Conservation (phyloP, 2,329 filamentous ascomycete genomes). For the Xylariaceae sp. region DNA sequence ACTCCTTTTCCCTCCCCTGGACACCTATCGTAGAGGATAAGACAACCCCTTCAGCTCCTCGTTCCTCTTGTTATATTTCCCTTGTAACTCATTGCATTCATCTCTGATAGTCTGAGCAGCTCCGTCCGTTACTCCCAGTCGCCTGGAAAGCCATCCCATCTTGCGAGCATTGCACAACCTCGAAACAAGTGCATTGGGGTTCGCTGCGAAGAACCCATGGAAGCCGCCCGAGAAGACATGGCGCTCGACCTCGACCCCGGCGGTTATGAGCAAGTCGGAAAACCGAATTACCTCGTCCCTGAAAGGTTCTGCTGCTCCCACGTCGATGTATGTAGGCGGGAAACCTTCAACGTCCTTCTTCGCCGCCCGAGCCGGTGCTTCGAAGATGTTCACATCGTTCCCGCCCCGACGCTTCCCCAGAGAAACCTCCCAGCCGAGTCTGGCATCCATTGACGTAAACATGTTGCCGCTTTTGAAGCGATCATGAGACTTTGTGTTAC, state of each 20-base stretch:
- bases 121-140: not conserved
- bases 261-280: constrained; percentile 5
- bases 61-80: constrained; percentile 11
- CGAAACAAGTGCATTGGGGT: constrained; percentile 11
- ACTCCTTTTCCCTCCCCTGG: no score
- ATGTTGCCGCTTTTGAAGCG: constrained; percentile 17
- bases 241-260: constrained; percentile 12
- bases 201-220: constrained; percentile 19
- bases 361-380: constrained; percentile 17
- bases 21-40: no score
- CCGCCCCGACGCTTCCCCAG: constrained; percentile 11
- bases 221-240: constrained; percentile 14
- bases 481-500: constrained; percentile 12
- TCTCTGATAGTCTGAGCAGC: constrained; percentile 4
- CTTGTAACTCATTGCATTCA: constrained; percentile 4
- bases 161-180: constrained; percentile 13
- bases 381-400: constrained; percentile 12
- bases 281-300: constrained; percentile 14
- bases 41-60: no score
- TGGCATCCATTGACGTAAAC: constrained; percentile 14
- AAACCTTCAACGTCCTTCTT: constrained; percentile 9
- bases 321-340: constrained; percentile 17
- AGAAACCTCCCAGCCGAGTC: constrained; percentile 14
- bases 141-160: constrained; percentile 12
- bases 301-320: constrained; percentile 15